Conservation (phyloP, 768 basidiomycete genomes). For the Phaffia tasmanica region DNA sequence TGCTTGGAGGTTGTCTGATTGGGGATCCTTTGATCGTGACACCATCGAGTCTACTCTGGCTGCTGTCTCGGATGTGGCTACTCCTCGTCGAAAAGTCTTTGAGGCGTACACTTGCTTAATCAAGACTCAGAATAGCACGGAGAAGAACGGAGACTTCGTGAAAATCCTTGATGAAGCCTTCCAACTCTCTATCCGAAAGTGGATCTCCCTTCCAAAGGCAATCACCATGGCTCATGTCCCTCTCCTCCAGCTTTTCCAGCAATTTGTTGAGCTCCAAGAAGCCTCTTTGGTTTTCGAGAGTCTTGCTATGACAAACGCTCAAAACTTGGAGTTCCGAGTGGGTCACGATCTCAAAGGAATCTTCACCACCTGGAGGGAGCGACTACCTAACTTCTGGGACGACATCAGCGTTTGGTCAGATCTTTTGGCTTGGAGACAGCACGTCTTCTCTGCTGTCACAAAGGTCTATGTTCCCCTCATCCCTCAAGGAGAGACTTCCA, state of each 20-base stretch:
- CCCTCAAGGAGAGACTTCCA: constrained; percentile 45
- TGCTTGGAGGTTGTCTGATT: constrained; percentile 85
- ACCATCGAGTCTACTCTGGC: constrained; percentile 65
- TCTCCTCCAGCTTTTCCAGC: constrained; percentile 92
- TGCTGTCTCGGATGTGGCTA: constrained; percentile 70
- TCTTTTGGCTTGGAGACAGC: constrained; percentile 97
- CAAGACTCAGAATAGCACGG: constrained; percentile 52
- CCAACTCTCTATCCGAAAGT: constrained; percentile 91
- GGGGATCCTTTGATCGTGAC: constrained; percentile 57
- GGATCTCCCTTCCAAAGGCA: constrained; percentile 75
- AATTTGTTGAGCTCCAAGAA: constrained; percentile 94
- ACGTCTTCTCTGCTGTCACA: constrained; percentile 95
- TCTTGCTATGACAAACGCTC: constrained; percentile 68
- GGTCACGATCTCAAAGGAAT: constrained; percentile 83
- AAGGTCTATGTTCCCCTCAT: constrained; percentile 91
- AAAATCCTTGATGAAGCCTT: constrained; percentile 86
- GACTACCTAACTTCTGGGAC: constrained; percentile 87
- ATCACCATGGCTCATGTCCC: constrained; percentile 89
- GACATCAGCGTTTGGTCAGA: constrained; percentile 99
- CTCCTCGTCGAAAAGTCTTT: constrained; percentile 93
- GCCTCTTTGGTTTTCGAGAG: constrained; percentile 82
- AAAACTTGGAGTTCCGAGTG: constrained; percentile 88
- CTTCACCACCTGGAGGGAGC: constrained; percentile 91
- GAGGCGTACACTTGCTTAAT: constrained; percentile 86
- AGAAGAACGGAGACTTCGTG: constrained; percentile 65